Evolutionary conservation across 768 basidiomycete genomes (phyloP), one percentile per base, ranked within the genome.

Genomic region (Amanita pallidorosea): DNA sequence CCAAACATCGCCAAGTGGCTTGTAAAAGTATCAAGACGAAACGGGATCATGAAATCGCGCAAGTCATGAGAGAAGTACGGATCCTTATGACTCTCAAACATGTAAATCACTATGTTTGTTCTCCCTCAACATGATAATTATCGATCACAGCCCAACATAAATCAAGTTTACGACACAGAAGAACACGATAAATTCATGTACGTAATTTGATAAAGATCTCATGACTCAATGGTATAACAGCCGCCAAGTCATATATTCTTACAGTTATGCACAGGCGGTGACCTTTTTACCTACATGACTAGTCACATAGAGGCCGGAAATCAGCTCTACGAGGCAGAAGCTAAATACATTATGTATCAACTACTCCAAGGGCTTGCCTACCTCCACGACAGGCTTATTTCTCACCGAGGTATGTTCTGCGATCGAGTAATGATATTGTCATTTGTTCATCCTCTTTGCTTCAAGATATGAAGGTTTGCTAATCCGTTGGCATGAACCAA

Each of bases 271-370:
- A 89, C 88, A 0, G 88, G 88, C 8, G 88, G 88, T 20, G 88
- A 91, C 59, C 74, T 91, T n/a, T 90, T 90, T 63, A 86, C 85
- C 2, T 89, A 90, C 63, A 84, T 91, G 55, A 80, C 78, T 13
- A 80, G 73, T 50, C 74, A 80, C 53, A 67, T 74, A 15, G 74
- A 75, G 22, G 68, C 66, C 31, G 68, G 68, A 22, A 61, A 65
- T 51, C 76, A 70, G 50, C 70, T 91, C 15, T 80, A 79, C 54
- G 85, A 89, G 67, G 83, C 85, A 13, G 88, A 91, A 64, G 80
- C 83, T 6, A 88, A 89, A 65, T 91, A 87, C 60, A 80, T 88
- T 48, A 85, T 85, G 72, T 90, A 77, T 57, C 88, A 91, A 62
- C 64, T 89, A 17, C 65, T 89, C n/a, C 72, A 77, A 47, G 88